phyloP scores from a whole-genome alignment of 2,329 filamentous ascomycete genomes.

The Chrysoporthe deuterocubensis region DNA sequence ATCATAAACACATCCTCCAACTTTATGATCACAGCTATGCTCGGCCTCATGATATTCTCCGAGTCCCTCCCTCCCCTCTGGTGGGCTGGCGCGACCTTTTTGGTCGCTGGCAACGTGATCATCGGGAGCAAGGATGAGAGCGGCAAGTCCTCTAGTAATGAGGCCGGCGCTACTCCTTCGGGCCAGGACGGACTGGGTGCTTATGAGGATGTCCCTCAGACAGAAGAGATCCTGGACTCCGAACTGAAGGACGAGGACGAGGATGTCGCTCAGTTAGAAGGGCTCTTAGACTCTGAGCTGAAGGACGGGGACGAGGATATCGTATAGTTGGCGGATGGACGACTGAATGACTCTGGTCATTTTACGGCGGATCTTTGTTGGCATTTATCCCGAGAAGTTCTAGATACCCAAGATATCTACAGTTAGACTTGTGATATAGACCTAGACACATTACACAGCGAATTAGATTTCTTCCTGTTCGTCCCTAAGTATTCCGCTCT shows the following conservation, averaged over 20 bases:
- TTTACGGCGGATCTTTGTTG: not conserved
- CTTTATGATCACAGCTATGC: constrained; percentile 76
- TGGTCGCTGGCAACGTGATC: constrained; percentile 78
- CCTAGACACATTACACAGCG: not conserved
- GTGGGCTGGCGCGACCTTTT: constrained; percentile 74
- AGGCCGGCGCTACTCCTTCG: constrained; percentile 13
- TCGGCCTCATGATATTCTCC: constrained; percentile 72
- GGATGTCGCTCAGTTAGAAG: constrained; percentile 35
- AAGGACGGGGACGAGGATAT: constrained; percentile 35
- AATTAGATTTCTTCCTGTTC: not conserved
- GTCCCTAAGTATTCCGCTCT: not conserved
- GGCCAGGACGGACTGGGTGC: constrained; percentile 33
- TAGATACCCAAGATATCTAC: not conserved
- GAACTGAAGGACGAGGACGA: constrained; percentile 30
- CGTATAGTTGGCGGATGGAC: constrained; percentile 30
- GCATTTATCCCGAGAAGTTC: not conserved
- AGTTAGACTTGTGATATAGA: not conserved
- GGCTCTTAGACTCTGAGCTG: constrained; percentile 9
- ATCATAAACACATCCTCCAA: constrained; percentile 84
- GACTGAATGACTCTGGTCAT: constrained; percentile 3
- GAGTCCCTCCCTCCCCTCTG: constrained; percentile 74
- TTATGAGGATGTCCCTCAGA: constrained; percentile 38
- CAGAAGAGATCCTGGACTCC: constrained; percentile 22
- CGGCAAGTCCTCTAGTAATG: constrained; percentile 16
- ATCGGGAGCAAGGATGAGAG: constrained; percentile 71